phyloP scores from a whole-genome alignment of 2,329 filamentous ascomycete species.

The Diaporthe sp. region DNA sequence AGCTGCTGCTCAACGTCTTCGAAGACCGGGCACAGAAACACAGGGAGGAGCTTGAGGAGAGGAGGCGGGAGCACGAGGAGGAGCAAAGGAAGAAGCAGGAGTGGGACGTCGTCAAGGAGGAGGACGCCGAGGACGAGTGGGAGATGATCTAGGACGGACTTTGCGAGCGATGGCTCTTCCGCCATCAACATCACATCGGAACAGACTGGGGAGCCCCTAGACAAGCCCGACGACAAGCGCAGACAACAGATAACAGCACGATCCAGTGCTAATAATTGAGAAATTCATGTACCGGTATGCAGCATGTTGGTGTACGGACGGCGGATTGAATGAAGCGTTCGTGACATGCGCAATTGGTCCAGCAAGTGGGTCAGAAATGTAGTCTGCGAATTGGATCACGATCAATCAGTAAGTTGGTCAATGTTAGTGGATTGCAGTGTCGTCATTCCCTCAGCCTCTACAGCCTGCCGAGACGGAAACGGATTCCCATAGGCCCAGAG shows the following conservation, averaged over 20 bases:
- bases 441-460: slow-evolving; percentile 31
- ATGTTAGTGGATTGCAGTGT: slow-evolving; percentile 22
- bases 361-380: background rate
- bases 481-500: background rate
- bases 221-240: background rate
- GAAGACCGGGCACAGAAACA: background rate
- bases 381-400: background rate
- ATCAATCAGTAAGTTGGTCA: background rate
- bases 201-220: background rate
- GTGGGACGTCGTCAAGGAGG: slow-evolving; percentile 28
- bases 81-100: slow-evolving; percentile 22
- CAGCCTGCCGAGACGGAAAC: slow-evolving; percentile 24
- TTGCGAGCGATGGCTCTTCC: background rate
- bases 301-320: background rate
- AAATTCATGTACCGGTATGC: background rate
- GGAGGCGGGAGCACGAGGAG: background rate
- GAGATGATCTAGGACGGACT: background rate
- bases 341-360: background rate
- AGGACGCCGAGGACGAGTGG: slow-evolving; percentile 28
- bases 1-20: background rate
- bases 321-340: background rate
- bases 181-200: background rate
- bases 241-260: background rate
- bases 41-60: background rate
- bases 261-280: background rate